Percentiles rank a stretch among this genome's conserved stretches.
Conservation (phyloP, 257 asterid species). For the Henckelia pumila region DNA sequence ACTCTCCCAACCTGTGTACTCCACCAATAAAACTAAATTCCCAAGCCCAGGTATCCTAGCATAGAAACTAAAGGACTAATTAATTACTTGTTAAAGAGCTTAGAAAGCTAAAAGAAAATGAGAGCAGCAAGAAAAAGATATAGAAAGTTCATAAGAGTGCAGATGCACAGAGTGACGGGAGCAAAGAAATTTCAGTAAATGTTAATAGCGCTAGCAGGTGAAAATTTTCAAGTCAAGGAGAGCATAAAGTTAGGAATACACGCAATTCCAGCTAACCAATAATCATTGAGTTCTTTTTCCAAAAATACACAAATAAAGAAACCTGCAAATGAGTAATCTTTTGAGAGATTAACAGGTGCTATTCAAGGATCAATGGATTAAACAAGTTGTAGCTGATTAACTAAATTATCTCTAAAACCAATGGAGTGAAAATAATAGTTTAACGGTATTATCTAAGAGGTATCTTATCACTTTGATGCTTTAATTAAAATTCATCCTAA, state of each 20-base stretch:
- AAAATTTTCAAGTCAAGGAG: constrained; percentile 1
- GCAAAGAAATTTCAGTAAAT: background rate
- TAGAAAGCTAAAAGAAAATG: background rate
- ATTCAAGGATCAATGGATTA: constrained; percentile 2
- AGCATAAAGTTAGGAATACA: no score
- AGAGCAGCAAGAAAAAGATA: background rate
- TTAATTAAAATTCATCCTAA: no score
- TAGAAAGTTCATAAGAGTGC: background rate
- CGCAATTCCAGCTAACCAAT: no score
- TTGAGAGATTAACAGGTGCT: background rate
- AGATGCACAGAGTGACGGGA: background rate
- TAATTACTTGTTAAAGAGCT: background rate
- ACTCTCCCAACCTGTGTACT: background rate
- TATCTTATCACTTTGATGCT: constrained; percentile 86
- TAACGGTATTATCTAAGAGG: constrained; percentile 63
- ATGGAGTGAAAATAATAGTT: constrained; percentile 14
- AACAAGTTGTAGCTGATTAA: background rate
- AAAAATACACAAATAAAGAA: background rate
- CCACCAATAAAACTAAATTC: background rate
- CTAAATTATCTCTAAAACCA: constrained; percentile 6
- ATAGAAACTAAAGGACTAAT: background rate
- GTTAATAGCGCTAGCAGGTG: background rate
- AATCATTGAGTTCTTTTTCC: background rate
- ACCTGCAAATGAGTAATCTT: background rate
- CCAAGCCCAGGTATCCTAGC: background rate